These are phyloP conservation scores for Paramecium sonneborni DNA, from an alignment of 73 alveolate species.

Conservation along the genomic window DNA sequence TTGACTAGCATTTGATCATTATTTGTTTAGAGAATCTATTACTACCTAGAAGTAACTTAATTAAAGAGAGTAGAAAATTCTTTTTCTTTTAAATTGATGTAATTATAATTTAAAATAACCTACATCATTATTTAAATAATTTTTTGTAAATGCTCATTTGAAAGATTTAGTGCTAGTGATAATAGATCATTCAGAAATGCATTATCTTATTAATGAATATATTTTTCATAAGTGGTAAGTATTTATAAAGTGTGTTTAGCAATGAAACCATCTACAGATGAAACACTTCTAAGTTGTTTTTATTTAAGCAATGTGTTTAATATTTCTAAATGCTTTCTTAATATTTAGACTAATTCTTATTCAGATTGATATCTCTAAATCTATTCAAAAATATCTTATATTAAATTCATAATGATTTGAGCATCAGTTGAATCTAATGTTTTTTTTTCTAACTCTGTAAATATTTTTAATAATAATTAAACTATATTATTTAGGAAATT, in stretches of 20 bases:
- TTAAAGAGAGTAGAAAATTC: background rate
- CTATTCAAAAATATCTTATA: conserved; percentile 40
- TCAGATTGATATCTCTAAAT: background rate
- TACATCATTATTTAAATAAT: conserved; percentile 30
- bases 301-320: conserved; percentile 1
- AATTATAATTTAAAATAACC: background rate
- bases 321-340: background rate
- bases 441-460: conserved; percentile 6
- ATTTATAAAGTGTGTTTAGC: conserved; percentile 27
- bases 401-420: background rate
- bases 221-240: conserved; percentile 29
- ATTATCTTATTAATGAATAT: conserved; percentile 34
- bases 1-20: conserved; percentile 23
- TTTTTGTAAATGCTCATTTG: background rate
- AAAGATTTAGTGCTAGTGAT: background rate
- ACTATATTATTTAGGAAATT: background rate
- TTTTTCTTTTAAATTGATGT: background rate
- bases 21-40: background rate
- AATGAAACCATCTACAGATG: conserved; percentile 1
- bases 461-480: background rate
- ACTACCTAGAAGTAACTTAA: background rate
- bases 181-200: conserved; percentile 1
- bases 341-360: background rate
- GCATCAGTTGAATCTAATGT: conserved; percentile 21
- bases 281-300: background rate